A percentile compares a stretch with the other conserved stretches of the same genome.
These are phyloP conservation scores for Bromus sterilis DNA, from an alignment of 176 grass and related monocot species.

Conservation along the genomic window DNA sequence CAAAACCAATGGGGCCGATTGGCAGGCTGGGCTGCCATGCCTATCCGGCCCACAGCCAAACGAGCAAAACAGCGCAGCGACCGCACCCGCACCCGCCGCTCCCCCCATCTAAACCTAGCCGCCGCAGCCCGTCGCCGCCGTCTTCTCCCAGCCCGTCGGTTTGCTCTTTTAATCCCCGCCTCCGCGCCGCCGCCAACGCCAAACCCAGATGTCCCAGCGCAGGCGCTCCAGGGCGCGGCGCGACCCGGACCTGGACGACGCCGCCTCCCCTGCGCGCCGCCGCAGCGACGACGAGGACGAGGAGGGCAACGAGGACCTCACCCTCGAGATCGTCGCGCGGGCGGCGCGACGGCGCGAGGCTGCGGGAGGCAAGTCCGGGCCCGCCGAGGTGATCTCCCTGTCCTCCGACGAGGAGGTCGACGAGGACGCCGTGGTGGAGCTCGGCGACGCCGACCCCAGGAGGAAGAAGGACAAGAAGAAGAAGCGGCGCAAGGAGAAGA, in stretches of 20 bases:
- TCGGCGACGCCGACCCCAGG: slow-evolving; percentile 12
- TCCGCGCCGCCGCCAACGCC: background rate
- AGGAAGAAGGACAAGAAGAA: slow-evolving; percentile 42
- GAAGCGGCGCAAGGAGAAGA: slow-evolving; percentile 31
- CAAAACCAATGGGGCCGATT: too few relatives aligned
- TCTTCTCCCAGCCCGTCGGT: too few relatives aligned
- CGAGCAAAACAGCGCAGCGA: too few relatives aligned
- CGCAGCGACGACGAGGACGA: slow-evolving; percentile 59
- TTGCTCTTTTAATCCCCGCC: background rate
- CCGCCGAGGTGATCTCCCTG: background rate
- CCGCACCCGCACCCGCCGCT: too few relatives aligned
- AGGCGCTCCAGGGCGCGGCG: slow-evolving; percentile 32
- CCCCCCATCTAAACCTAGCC: too few relatives aligned
- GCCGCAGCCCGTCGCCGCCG: too few relatives aligned
- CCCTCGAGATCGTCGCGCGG: slow-evolving; percentile 62
- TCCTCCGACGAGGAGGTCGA: slow-evolving; percentile 35
- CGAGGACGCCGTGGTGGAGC: slow-evolving; percentile 24
- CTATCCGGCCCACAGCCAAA: too few relatives aligned
- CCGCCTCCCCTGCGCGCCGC: background rate
- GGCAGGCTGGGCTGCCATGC: too few relatives aligned
- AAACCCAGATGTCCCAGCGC: slow-evolving; percentile 37
- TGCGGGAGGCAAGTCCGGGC: background rate
- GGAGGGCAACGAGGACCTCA: slow-evolving; percentile 75
- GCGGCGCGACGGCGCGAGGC: slow-evolving; percentile 33
- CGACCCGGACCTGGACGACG: slow-evolving; percentile 30